A percentile compares a stretch with the other conserved stretches of the same genome.
Conservation (phyloP, 805 yeast genomes). For the Metschnikowia borealis region DNA sequence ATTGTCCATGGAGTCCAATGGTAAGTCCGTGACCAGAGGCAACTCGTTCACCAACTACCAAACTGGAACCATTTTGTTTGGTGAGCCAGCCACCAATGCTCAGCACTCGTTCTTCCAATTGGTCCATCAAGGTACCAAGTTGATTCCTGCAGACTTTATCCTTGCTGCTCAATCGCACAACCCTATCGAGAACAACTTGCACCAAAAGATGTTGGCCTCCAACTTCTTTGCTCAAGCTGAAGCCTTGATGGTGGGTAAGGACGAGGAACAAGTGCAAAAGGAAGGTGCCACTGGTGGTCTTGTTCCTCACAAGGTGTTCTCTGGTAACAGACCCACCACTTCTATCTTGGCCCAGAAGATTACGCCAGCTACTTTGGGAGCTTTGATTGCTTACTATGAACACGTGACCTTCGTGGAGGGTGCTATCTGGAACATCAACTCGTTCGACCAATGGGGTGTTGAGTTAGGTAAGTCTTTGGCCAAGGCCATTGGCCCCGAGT, state of each 20-base stretch:
- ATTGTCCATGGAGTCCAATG: slow-evolving; percentile 98
- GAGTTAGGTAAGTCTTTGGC: slow-evolving; percentile 98
- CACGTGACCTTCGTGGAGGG: slow-evolving; percentile 97
- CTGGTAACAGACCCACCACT: slow-evolving; percentile 99
- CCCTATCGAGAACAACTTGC: slow-evolving; percentile 90
- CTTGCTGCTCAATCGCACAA: slow-evolving; percentile 97
- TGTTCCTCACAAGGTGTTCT: slow-evolving; percentile 92
- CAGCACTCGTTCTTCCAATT: slow-evolving; percentile 99
- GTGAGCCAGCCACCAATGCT: slow-evolving; percentile 98
- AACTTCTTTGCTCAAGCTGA: slow-evolving; percentile 98
- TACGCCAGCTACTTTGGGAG: slow-evolving; percentile 94
- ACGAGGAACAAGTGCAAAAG: slow-evolving; percentile 72
- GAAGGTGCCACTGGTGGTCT: slow-evolving; percentile 87
- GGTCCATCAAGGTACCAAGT: slow-evolving; percentile 98
- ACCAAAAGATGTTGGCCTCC: slow-evolving; percentile 98
- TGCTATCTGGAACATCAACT: slow-evolving; percentile 98
- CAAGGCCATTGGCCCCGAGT: slow-evolving; percentile 88
- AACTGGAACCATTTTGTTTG: slow-evolving; percentile 92
- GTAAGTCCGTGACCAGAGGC: slow-evolving; percentile 94
- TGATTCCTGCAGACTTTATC: slow-evolving; percentile 95
- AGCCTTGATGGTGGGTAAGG: slow-evolving; percentile 95
- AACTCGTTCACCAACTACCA: slow-evolving; percentile 89
- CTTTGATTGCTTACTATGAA: slow-evolving; percentile 96
- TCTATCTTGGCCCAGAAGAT: slow-evolving; percentile 92
- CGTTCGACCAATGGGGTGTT: slow-evolving; percentile 99